Evolutionary conservation across 805 yeast species (phyloP).

Genomic region (Brettanomyces nanus): DNA sequence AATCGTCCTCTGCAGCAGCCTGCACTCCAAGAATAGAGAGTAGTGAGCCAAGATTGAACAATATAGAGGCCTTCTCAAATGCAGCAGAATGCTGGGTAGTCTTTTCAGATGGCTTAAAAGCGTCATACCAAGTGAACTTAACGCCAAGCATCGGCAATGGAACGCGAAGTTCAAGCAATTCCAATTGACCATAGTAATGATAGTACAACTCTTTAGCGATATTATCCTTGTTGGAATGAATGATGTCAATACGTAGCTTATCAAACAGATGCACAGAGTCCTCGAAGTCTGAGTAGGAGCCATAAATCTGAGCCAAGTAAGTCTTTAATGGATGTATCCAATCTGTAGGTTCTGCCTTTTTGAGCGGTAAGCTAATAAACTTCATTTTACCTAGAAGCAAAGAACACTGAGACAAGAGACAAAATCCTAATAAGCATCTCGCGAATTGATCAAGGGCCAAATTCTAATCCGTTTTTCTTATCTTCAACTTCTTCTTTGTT

Average conservation of each 20-base stretch:
- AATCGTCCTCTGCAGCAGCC: constrained; percentile 28
- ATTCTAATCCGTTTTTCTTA: too few relatives aligned
- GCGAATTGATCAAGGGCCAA: too few relatives aligned
- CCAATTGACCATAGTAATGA: constrained; percentile 74
- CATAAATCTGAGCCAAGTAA: constrained; percentile 56
- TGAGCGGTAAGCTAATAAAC: constrained; percentile 25
- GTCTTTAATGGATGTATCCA: constrained; percentile 56
- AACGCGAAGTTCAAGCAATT: constrained; percentile 66
- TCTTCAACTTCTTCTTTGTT: too few relatives aligned
- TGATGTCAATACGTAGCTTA: constrained; percentile 50
- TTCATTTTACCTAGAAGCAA: constrained; percentile 12
- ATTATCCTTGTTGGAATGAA: constrained; percentile 32
- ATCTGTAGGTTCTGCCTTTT: constrained; percentile 49
- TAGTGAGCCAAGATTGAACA: constrained; percentile 70
- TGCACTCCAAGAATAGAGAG: constrained; percentile 41
- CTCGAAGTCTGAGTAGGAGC: constrained; percentile 47
- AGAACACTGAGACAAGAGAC: background rate
- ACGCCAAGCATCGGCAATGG: constrained; percentile 50
- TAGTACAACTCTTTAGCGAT: constrained; percentile 46
- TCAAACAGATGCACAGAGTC: constrained; percentile 49
- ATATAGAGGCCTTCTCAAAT: constrained; percentile 79
- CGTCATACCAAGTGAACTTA: constrained; percentile 75
- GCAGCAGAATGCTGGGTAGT: constrained; percentile 74
- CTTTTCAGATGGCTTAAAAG: constrained; percentile 39
- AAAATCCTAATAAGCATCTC: too few relatives aligned